Base-by-base conservation (phyloP, 163 green algal genomes). In the Coccomyxa subellipsoidea region DNA sequence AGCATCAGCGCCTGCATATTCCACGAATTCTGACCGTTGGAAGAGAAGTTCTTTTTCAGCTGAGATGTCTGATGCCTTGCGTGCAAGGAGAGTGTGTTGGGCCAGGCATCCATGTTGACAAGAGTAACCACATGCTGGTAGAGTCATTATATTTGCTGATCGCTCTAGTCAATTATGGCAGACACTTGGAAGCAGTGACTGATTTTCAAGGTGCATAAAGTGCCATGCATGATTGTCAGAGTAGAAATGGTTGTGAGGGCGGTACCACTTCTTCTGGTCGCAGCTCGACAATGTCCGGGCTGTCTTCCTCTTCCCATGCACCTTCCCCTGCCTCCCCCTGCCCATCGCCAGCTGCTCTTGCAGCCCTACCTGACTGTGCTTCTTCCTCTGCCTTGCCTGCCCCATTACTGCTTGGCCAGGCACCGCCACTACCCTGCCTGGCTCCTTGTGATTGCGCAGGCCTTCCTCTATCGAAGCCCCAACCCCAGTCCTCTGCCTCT, bases 1-100 rank as follows among this genome's bases (percentile, higher is more conserved):
- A 80, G 76, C 29, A 80, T 36, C 29, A 27, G 12, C 23, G 34
- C 76, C 76, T 80, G 76, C 70, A 77, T 77, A 25, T 12, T 66
- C 12, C 47, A 66, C 47, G 18, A 18, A 29, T 18, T 66, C 12
- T 12, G 12, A 66, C 12, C 47, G 18, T 12, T 66, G 47, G 12
- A 66, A 66, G 47, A 12, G 12, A 18, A 29, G 47, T 29, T 29
- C 18, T 29, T 18, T 66, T 66, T 66, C 12, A 66, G 18, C 47
- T 66, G 18, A 29, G 12, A 29, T 66, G 12, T 66, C 12, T 66
- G 47, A 18, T 29, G 12, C 18, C 47, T 66, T 29, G 47, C 18
- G 18, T 66, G 47, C 47, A 66, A 66, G 47, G 12, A 66, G 18
- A 75, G 18, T 75, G 15, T 34, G 66, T 35, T 12, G 66, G 66